A percentile compares a stretch with the other conserved stretches of the same genome.
These are phyloP conservation scores for Hordeum marinum DNA, from an alignment of 176 grass and related monocot species.

Conservation along the genomic window DNA sequence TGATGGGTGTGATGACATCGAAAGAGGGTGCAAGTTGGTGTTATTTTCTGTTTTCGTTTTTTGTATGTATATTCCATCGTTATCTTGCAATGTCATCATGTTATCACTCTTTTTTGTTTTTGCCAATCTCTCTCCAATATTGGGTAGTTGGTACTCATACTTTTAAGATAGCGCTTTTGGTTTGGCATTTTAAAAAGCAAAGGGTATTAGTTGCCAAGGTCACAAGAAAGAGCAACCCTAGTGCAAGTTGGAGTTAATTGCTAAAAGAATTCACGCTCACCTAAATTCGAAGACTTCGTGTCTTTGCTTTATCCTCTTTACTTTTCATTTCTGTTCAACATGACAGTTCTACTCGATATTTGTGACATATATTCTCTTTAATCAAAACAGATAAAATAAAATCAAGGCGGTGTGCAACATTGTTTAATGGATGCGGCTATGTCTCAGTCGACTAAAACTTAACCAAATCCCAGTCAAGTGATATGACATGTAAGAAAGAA, in stretches of 20 bases:
- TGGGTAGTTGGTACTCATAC: slow-evolving; percentile 21
- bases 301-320: too few species aligned
- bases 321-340: too few species aligned
- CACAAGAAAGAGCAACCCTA: slow-evolving; percentile 6
- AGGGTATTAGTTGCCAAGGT: neutral
- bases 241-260: neutral
- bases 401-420: too few species aligned
- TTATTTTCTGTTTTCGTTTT: neutral
- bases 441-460: too few species aligned
- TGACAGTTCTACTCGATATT: too few species aligned
- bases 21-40: slow-evolving; percentile 40
- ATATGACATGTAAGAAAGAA: too few species aligned
- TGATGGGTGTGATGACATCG: slow-evolving; percentile 26
- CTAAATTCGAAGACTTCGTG: too few species aligned
- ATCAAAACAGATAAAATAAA: too few species aligned
- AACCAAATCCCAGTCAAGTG: too few species aligned
- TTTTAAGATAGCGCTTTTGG: slow-evolving; percentile 19
- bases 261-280: neutral
- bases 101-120: slow-evolving; percentile 28
- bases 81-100: slow-evolving; percentile 47
- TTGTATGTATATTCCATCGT: slow-evolving; percentile 29
- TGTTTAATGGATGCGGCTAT: too few species aligned
- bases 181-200: neutral
- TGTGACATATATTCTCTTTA: too few species aligned
- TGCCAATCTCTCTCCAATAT: slow-evolving; percentile 21